phyloP scores from a whole-genome alignment of 257 asterid species.

The Ophiorrhiza pumila region DNA sequence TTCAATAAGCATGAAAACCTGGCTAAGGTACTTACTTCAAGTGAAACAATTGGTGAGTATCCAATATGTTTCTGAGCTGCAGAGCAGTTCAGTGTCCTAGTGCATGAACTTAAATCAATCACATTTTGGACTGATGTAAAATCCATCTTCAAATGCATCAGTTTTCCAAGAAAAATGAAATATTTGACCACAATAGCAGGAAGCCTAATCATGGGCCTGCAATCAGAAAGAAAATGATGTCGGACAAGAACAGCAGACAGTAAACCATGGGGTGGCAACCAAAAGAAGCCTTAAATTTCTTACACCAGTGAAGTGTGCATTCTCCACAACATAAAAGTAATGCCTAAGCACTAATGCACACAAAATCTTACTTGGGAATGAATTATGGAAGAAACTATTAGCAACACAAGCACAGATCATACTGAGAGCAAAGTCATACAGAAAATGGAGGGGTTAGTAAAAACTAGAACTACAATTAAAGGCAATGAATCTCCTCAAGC shows the following conservation, averaged over 20 bases:
- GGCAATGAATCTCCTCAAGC: not conserved
- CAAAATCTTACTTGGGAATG: slow-evolving; percentile 2
- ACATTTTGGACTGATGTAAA: slow-evolving; percentile 37
- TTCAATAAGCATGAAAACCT: slow-evolving; percentile 11
- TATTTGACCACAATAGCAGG: slow-evolving; percentile 46
- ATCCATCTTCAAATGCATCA: slow-evolving; percentile 41
- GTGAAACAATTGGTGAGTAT: slow-evolving; percentile 67
- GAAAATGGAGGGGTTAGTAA: not conserved
- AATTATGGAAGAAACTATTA: not conserved
- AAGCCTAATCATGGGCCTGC: slow-evolving; percentile 65
- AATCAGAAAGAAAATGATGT: slow-evolving; percentile 20
- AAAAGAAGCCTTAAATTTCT: not conserved
- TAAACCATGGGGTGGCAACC: not conserved
- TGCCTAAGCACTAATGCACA: not conserved
- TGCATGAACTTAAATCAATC: slow-evolving; percentile 49
- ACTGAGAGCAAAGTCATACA: not conserved
- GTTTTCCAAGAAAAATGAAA: slow-evolving; percentile 36
- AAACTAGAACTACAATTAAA: not conserved
- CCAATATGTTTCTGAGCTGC: slow-evolving; percentile 66
- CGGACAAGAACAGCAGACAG: not conserved
- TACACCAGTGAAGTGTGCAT: not conserved
- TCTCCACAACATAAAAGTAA: not conserved
- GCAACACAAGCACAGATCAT: not conserved
- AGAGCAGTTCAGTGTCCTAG: slow-evolving; percentile 71
- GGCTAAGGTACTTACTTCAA: slow-evolving; percentile 44